phyloP scores from a whole-genome alignment of 2,329 filamentous ascomycete genomes.

The Aspergillus carbonarius region DNA sequence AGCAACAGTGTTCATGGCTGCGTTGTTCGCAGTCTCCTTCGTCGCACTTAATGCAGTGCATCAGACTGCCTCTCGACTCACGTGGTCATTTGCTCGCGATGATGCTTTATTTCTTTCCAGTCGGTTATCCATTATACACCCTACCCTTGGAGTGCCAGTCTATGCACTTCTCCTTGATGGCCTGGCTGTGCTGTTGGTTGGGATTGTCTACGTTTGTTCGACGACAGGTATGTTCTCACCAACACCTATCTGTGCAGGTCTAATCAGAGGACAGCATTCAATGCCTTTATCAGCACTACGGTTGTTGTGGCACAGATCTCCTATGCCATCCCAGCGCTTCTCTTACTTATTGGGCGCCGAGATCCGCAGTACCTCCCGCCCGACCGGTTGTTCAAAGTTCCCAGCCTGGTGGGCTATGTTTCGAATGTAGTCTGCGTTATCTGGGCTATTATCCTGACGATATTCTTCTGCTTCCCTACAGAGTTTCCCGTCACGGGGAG shows the following conservation, averaged over 20 bases:
- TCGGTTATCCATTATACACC: slow-evolving; percentile 11
- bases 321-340: slow-evolving; percentile 19
- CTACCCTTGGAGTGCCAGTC: slow-evolving; percentile 16
- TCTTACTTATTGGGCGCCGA: slow-evolving; percentile 18
- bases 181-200: slow-evolving; percentile 17
- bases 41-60: slow-evolving; percentile 25
- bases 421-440: slow-evolving; percentile 14
- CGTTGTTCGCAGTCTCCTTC: slow-evolving; percentile 16
- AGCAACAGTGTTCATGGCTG: slow-evolving; percentile 22
- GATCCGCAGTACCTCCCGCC: slow-evolving; percentile 17
- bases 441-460: slow-evolving; percentile 21
- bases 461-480: slow-evolving; percentile 24
- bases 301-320: slow-evolving; percentile 25
- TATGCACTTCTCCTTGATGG: slow-evolving; percentile 19
- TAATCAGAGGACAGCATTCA: slow-evolving; percentile 18
- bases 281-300: slow-evolving; percentile 25
- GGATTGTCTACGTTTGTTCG: slow-evolving; percentile 24
- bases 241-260: neutral
- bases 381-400: slow-evolving; percentile 15
- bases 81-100: slow-evolving; percentile 36
- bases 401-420: slow-evolving; percentile 16
- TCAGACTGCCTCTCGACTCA: slow-evolving; percentile 31
- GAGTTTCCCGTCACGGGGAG: slow-evolving; percentile 18
- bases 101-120: slow-evolving; percentile 31
- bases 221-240: slow-evolving; percentile 15